Base-by-base conservation (phyloP, 2,329 filamentous ascomycete genomes). In the Ophiostoma perfectum region DNA sequence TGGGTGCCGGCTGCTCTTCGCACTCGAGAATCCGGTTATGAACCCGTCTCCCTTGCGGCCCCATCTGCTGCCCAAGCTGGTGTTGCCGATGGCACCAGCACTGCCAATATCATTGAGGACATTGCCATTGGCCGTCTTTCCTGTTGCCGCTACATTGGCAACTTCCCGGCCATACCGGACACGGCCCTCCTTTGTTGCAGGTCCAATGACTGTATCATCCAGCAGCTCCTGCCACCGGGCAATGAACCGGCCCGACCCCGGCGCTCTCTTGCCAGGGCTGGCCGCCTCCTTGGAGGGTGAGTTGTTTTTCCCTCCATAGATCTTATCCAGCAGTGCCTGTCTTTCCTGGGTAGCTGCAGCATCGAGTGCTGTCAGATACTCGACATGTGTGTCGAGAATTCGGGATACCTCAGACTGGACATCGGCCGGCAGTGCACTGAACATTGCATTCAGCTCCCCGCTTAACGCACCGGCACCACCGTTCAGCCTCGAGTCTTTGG, bases 181-280 rank as follows among this genome's bases (percentile, higher is more conserved):
- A 1, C 80, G 78, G 0, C 88, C 88, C 1, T 77, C 74, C 0
- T 80, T 76, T 0, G 78, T 80, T 0, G 79, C 82, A 0, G 91
- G 89, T 6, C 70, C 68, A 70, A 93, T 87, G 63, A 82, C 76
- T 0, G 90, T 91, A n/a, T 82, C 80, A 74, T 93, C 88, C 3
- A 93, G 80, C 6, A 93, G 80, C 0, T 84, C 80, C 75, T 92
- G 88, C 90, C 91, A 93, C 65, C 87, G 83, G 1, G 85, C 82
- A 38, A 93, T 83, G 74, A 90, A 93, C 64, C 90, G 85, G 1
- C 91, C 91, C 0, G 91, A 90, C 0, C 90, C 90, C 38, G 81
- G 82, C 67, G 42, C 16, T 12, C 42, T 14, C 12, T 64, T 66
- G 6, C 45, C 27, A 1, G 18, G n/a, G 18, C 7, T 3, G 16